Percentiles rank a stretch among this genome's conserved stretches.
phyloP scores from a whole-genome alignment of 2,329 filamentous ascomycete genomes.

The Venturia nashicola region DNA sequence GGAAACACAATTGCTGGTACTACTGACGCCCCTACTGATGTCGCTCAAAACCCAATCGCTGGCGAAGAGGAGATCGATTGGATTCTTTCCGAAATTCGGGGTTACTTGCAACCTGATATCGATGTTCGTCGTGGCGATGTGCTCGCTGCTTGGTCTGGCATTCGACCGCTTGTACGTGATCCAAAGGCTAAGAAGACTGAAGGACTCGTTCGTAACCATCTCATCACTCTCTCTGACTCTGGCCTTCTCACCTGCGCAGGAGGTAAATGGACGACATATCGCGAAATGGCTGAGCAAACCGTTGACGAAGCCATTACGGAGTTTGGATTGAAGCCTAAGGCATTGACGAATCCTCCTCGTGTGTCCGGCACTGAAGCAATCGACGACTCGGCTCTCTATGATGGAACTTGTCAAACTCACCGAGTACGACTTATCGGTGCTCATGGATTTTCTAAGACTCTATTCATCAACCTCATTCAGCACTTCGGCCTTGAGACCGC shows the following conservation, averaged over 20 bases:
- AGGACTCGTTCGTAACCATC: slow-evolving; percentile 76
- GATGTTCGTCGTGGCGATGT: slow-evolving; percentile 76
- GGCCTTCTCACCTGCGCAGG: slow-evolving; percentile 77
- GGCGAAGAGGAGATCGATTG: slow-evolving; percentile 77
- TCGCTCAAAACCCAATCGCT: slow-evolving; percentile 61
- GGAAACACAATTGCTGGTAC: slow-evolving; percentile 86
- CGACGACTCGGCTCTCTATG: slow-evolving; percentile 57
- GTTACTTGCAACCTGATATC: slow-evolving; percentile 74
- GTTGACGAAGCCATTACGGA: slow-evolving; percentile 66
- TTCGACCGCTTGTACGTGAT: slow-evolving; percentile 74
- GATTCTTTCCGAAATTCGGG: slow-evolving; percentile 73
- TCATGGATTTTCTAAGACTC: slow-evolving; percentile 76
- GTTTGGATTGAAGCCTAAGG: slow-evolving; percentile 49
- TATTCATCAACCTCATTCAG: slow-evolving; percentile 92
- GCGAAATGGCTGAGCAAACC: slow-evolving; percentile 84
- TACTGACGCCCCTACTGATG: slow-evolving; percentile 64
- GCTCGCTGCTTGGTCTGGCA: slow-evolving; percentile 82
- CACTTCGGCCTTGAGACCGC: slow-evolving; percentile 87
- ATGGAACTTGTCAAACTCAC: slow-evolving; percentile 73
- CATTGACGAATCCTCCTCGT: slow-evolving; percentile 48
- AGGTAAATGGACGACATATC: slow-evolving; percentile 88
- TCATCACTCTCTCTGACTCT: slow-evolving; percentile 66
- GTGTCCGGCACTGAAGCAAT: slow-evolving; percentile 58
- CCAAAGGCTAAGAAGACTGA: slow-evolving; percentile 77
- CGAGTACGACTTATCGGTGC: slow-evolving; percentile 70